Evolutionary conservation across 2,329 filamentous ascomycete genomes (phyloP), one percentile per base, ranked within the genome.

Genomic region (Ceratocystis colombiana): DNA sequence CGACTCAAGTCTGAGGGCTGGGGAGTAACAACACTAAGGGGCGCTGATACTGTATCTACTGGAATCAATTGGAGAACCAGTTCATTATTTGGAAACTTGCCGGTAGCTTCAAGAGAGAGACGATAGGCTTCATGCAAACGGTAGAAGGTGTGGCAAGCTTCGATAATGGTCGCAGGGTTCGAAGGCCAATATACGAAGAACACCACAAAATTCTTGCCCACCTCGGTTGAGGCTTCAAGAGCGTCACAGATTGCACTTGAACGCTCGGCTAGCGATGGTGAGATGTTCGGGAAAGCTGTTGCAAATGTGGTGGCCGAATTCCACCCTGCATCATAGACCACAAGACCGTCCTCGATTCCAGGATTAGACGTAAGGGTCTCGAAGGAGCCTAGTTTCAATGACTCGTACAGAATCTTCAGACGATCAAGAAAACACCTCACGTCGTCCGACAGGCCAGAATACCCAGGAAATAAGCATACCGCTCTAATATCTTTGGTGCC

Each of bases 121-220:
- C 63, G 55, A 61, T 81, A 81, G 2, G 77, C 74, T 68, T 89
- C 84, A 70, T 87, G 88, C 4, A 93, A 82, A 48, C 83, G 79
- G 73, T 88, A 86, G 72, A 93, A 93, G 10, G 87, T 84, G 10
- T 84, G 80, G 71, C 88, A 93, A 1, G 89, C 82, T 68, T 90
- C 85, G 15, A 88, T 80, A 71, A 89, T 76, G 66, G 86, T 82
- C 3, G 79, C 78, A 1, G 84, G 79, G 59, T 82, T 80, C 17
- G 82, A 79, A 2, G 88, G 85, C 0, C 84, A 84, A 73, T 92
- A 89, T 46, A 92, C 77, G 71, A 91, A 85, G 72, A 89, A 93
- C 17, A 94, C 79, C 17, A 94, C 88, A 67, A 90, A 82, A 70
- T 87, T 90, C 67, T 80, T 80, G 53, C 79, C 76, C 33, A 77